Evolutionary conservation across 1,284 basidiomycete genomes (phyloP).

Genomic region (Testicularia cyperi): DNA sequence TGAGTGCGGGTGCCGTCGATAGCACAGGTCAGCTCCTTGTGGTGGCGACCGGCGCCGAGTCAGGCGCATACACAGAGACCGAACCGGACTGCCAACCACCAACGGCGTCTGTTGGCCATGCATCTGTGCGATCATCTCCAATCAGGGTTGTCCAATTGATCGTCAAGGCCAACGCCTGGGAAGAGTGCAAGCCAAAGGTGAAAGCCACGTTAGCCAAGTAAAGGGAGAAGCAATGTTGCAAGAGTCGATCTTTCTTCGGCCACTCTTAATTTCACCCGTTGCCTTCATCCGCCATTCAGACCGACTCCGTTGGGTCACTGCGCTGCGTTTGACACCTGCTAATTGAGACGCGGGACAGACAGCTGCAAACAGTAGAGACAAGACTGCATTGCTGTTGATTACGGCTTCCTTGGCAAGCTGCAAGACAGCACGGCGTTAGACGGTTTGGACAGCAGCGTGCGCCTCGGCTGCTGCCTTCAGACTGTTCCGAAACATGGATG

Average conservation of each 20-base stretch:
- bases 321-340: too few species aligned
- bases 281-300: too few species aligned
- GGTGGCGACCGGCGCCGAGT: conserved; percentile 49
- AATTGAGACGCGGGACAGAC: too few species aligned
- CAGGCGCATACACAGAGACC: conserved; percentile 18
- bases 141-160: conserved; percentile 42
- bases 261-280: too few species aligned
- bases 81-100: neutral
- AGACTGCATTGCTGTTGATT: neutral
- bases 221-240: too few species aligned
- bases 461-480: conserved; percentile 68
- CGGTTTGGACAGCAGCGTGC: conserved; percentile 1
- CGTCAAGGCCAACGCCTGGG: conserved; percentile 23
- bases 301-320: too few species aligned
- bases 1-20: conserved; percentile 48
- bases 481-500: conserved; percentile 70
- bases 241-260: too few species aligned
- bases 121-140: too few species aligned
- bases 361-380: too few species aligned
- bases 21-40: conserved; percentile 37
- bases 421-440: too few species aligned
- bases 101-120: too few species aligned
- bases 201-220: conserved; percentile 12
- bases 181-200: conserved; percentile 48
- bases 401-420: too few species aligned